Base-by-base conservation (phyloP, 192 early-diverging fungal genomes). In the Coemansia sp. region DNA sequence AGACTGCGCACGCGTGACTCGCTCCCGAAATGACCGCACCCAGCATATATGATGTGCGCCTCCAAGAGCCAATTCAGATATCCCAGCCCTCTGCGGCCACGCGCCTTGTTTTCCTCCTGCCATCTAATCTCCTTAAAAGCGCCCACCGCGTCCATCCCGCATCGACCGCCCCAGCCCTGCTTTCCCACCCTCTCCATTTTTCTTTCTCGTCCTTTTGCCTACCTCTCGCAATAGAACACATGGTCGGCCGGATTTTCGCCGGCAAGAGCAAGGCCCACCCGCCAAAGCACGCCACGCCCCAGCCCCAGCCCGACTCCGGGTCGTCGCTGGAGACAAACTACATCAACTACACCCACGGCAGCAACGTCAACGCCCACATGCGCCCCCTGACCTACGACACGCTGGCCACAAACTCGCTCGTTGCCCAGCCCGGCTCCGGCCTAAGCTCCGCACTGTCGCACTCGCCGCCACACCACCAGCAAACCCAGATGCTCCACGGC, bases 311-410 rank as follows among this genome's bases (percentile, higher is more conserved):
- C 49, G 19, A 48, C 9, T 25, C 26, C 12, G 29, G 41, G n/a
- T 53, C 57, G 12, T 35, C 30, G 7, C 38, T 31, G 4, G 67
- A 70, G 25, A 32, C 50, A 43, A 50, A 53, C 67, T 70, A 70
- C 32, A 17, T 28, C 3, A 40, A 54, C 7, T 58, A 64, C 48
- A 55, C 32, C 3, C 55, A 53, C 25, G 60, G 60, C 2, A 51
- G 30, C 50, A 59, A 58, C 25, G 47, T 54, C 40, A 70, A 60
- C 40, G 56, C 60, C 21, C 61, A 53, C 36, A 8, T 47, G 7
- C 50, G 58, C 46, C 67, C 56, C 3, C 21, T 63, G 17, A 59
- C 60, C 17, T 70, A 70, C 41, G 31, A 55, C 34, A 17, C 45
- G 0, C 6, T 63, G 10, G 46, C 62, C 31, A 56, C n/a, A 7